Percentiles rank a stretch among this genome's conserved stretches.
Conservation (phyloP, 371 early-diverging fungal species). For the Mortierella sp. region DNA sequence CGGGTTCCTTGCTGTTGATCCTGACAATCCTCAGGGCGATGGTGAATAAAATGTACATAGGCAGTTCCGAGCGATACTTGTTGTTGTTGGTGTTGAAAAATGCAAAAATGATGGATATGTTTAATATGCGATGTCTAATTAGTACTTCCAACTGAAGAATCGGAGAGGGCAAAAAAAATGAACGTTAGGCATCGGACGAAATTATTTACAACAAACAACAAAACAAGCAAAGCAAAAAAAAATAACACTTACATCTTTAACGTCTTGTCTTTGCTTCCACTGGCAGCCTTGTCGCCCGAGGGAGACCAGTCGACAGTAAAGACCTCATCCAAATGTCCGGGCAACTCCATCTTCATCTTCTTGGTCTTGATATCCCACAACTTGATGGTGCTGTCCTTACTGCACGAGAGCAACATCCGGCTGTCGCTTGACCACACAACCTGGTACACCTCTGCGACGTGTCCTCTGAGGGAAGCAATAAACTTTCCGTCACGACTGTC, state of each 20-base stretch:
- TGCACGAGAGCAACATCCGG: constrained; percentile 90
- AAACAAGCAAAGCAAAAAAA: background rate
- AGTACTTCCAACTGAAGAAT: constrained; percentile 1
- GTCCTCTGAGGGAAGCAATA: constrained; percentile 91
- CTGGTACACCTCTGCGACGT: constrained; percentile 96
- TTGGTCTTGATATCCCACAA: constrained; percentile 92
- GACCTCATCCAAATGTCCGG: constrained; percentile 98
- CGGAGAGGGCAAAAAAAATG: background rate
- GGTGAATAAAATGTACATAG: background rate
- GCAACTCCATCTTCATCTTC: constrained; percentile 92
- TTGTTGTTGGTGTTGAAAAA: background rate
- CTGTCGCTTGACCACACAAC: constrained; percentile 94
- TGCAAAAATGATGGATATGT: constrained; percentile 9
- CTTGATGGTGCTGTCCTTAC: constrained; percentile 94
- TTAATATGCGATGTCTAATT: constrained; percentile 10
- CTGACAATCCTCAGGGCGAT: background rate
- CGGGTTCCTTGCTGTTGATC: constrained; percentile 25
- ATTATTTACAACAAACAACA: background rate
- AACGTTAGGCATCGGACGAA: background rate
- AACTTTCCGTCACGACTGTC: constrained; percentile 95
- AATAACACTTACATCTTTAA: constrained; percentile 77
- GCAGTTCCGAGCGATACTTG: background rate
- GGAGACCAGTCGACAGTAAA: constrained; percentile 97
- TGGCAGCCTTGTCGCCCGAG: constrained; percentile 89
- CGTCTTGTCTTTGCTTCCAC: constrained; percentile 94